Conservation (phyloP, 805 yeast species). For the Limtongozyma cylindracea region DNA sequence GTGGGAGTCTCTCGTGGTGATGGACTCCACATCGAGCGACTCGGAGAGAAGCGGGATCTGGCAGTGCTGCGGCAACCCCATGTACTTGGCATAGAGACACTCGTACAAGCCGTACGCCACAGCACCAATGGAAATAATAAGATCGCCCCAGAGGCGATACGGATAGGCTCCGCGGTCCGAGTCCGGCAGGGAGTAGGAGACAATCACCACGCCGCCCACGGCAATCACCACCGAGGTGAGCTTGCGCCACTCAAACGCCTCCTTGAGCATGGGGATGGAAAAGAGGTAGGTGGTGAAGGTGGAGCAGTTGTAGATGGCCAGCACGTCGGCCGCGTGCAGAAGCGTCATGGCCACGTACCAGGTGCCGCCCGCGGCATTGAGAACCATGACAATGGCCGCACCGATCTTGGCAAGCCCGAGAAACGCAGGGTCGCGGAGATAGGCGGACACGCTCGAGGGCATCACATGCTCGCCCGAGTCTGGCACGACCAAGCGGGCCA, state of each 20-base stretch:
- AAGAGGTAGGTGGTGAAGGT: conserved; percentile 76
- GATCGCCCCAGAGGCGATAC: conserved; percentile 38
- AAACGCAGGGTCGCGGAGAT: conserved; percentile 18
- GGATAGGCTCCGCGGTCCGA: conserved; percentile 17
- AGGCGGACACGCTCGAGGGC: conserved; percentile 8
- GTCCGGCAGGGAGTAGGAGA: conserved; percentile 27
- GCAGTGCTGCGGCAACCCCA: conserved; percentile 49
- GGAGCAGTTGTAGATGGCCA: conserved; percentile 77
- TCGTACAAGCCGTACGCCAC: conserved; percentile 63
- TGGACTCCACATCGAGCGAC: no score
- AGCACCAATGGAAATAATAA: conserved; percentile 51
- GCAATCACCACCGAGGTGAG: conserved; percentile 47
- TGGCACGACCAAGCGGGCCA: conserved; percentile 8
- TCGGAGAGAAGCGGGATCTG: no score
- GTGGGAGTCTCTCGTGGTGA: no score
- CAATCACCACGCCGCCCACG: conserved; percentile 48
- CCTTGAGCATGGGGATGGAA: conserved; percentile 51
- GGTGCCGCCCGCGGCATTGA: conserved; percentile 55
- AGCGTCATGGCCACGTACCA: conserved; percentile 73
- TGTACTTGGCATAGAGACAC: conserved; percentile 49
- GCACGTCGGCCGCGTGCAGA: conserved; percentile 65
- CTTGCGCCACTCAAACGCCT: conserved; percentile 36
- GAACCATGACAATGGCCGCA: conserved; percentile 21
- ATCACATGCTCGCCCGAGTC: conserved; percentile 10
- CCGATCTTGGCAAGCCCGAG: conserved; percentile 18